Percentiles rank a stretch among this genome's conserved stretches.
Conservation (phyloP, 148 eudicot species). For the Diospyros lotus region DNA sequence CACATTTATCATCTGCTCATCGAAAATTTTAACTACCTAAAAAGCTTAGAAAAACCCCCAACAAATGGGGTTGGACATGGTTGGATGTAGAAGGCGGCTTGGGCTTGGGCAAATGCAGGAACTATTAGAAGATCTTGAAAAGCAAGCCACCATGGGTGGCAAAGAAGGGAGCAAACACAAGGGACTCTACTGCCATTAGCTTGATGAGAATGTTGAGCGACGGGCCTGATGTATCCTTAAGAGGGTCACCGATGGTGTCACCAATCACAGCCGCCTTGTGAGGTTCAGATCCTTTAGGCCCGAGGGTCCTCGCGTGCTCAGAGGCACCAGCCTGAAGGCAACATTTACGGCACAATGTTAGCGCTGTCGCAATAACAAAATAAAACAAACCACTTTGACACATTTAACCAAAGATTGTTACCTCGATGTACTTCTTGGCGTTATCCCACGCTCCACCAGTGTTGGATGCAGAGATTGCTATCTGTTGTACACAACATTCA, state of each 20-base stretch:
- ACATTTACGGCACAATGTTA: background rate
- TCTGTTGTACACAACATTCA: background rate
- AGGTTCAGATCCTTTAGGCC: slow-evolving; percentile 16
- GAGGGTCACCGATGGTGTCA: slow-evolving; percentile 18
- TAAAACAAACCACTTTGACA: background rate
- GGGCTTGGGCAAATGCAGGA: too few species aligned
- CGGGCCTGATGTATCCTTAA: slow-evolving; percentile 19
- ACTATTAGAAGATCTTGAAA: slow-evolving; percentile 8
- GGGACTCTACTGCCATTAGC: slow-evolving; percentile 19
- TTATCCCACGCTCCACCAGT: slow-evolving; percentile 9
- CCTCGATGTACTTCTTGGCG: slow-evolving; percentile 16
- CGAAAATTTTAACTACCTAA: background rate
- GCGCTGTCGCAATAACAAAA: background rate
- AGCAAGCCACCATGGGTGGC: slow-evolving; percentile 18
- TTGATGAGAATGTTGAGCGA: slow-evolving; percentile 17
- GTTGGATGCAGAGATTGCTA: slow-evolving; percentile 13
- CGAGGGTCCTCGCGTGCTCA: slow-evolving; percentile 14
- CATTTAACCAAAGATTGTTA: background rate
- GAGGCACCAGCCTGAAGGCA: slow-evolving; percentile 15
- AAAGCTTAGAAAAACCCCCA: background rate
- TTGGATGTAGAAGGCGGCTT: background rate
- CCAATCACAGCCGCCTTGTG: slow-evolving; percentile 20
- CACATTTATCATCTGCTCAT: slow-evolving; percentile 1
- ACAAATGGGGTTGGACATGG: background rate
- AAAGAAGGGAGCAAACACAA: slow-evolving; percentile 18